A percentile compares a stretch with the other conserved stretches of the same genome.
phyloP scores from a whole-genome alignment of 2,329 filamentous ascomycete species.

The Paraphoma chrysanthemicola region DNA sequence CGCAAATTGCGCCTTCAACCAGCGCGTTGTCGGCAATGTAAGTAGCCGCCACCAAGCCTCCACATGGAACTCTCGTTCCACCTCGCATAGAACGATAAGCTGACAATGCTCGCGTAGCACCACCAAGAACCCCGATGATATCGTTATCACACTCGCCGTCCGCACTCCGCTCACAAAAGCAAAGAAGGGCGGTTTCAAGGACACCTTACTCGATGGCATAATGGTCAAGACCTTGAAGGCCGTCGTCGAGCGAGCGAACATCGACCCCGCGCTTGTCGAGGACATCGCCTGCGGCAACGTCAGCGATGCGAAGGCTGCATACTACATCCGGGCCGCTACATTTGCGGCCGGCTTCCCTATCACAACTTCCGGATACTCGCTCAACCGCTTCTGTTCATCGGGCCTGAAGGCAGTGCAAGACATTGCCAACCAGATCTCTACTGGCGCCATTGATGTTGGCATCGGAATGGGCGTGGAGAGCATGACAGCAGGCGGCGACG shows the following conservation, averaged over 20 bases:
- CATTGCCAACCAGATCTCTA: constrained; percentile 85
- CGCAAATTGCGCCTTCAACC: constrained; percentile 79
- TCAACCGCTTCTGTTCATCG: constrained; percentile 98
- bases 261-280: constrained; percentile 82
- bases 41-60: constrained; percentile 45
- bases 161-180: constrained; percentile 90
- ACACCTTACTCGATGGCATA: constrained; percentile 87
- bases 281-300: constrained; percentile 95
- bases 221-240: constrained; percentile 80
- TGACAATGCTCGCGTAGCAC: constrained; percentile 62
- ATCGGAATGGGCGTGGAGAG: constrained; percentile 87
- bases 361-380: constrained; percentile 78
- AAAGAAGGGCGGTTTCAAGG: constrained; percentile 92
- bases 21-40: constrained; percentile 79
- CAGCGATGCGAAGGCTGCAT: constrained; percentile 82
- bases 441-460: constrained; percentile 84
- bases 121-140: constrained; percentile 91
- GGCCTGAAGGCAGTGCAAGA: constrained; percentile 95
- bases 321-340: constrained; percentile 86
- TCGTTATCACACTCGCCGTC: constrained; percentile 92
- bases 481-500: constrained; percentile 80
- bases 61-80: background rate
- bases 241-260: constrained; percentile 68
- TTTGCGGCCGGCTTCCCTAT: constrained; percentile 94
- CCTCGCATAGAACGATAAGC: background rate